A percentile compares a stretch with the other conserved stretches of the same genome.
Conservation (phyloP, 2,329 filamentous ascomycete species). For the Fusarium chlamydosporum region DNA sequence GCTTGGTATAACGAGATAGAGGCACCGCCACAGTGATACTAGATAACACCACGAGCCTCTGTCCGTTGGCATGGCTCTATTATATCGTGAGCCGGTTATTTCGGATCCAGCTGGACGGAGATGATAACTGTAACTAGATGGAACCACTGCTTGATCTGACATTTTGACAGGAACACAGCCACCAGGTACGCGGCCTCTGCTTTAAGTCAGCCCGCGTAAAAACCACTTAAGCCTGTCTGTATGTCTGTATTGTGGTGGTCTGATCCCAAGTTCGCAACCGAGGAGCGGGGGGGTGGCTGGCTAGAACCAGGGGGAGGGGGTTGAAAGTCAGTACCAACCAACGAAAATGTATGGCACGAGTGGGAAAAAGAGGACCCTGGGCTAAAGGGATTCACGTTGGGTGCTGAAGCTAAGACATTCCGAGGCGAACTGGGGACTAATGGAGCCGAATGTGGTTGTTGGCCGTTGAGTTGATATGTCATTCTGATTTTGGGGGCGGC, state of each 20-base stretch:
- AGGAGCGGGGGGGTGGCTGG: conserved; percentile 51
- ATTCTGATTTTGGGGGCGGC: conserved; percentile 34
- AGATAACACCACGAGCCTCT: conserved; percentile 41
- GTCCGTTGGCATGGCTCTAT: conserved; percentile 12
- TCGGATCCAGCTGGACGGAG: conserved; percentile 31
- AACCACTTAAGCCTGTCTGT: conserved; percentile 31
- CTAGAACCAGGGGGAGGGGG: conserved; percentile 45
- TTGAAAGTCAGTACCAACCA: conserved; percentile 32
- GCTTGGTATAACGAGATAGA: conserved; percentile 25
- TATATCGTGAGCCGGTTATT: conserved; percentile 21
- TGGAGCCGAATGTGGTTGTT: conserved; percentile 39
- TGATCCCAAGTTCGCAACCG: conserved; percentile 50
- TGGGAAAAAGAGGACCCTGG: conserved; percentile 40
- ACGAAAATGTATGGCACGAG: conserved; percentile 40
- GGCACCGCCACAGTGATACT: conserved; percentile 40
- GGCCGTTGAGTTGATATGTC: conserved; percentile 46
- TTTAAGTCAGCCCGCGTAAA: conserved; percentile 24
- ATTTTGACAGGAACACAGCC: conserved; percentile 23
- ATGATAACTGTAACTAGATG: conserved; percentile 36
- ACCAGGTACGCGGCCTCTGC: conserved; percentile 33
- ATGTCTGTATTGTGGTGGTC: conserved; percentile 48
- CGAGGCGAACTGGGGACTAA: conserved; percentile 37
- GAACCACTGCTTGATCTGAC: conserved; percentile 33
- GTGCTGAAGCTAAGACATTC: conserved; percentile 37
- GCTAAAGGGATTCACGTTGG: conserved; percentile 34